Base-by-base conservation (phyloP, 169 alveolate genomes). In the Babesia bovis region DNA sequence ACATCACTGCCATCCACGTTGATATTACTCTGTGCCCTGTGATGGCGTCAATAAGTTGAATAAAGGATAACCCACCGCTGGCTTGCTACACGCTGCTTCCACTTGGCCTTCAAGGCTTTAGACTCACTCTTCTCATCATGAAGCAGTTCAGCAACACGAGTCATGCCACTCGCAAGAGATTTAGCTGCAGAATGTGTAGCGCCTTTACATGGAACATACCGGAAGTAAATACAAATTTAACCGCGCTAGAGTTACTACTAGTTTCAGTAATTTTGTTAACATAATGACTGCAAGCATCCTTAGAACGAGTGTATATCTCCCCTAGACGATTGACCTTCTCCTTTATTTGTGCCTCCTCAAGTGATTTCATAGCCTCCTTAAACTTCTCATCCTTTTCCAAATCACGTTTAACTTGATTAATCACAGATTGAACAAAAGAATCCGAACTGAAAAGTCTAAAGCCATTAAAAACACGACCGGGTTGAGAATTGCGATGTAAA, bases 371-470 rank as follows among this genome's bases (percentile, higher is more conserved):
- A n/a, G 93, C 93, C 68, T 88, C 91, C 70, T 84, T 78, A 61
- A 84, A 77, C 42, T 85, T 83, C 42, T 82, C 83, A 42, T 88
- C 90, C 75, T 84, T 88, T 57, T 82, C 88, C 91, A 88, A 60
- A 78, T 88, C 93, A 67, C 77, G 82, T 56, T 84, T 84, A 19
- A 88, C 93, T 77, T 88, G 93, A 15, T 84, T 85, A 21, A 88
- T 84, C 23, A 88, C 90, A 33, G 87, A 72, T 56, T 84, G 84
- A 85, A 88, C 69, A 53, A 88, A 88, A 41, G 90, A 82, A 7
- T 85, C 87, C 28, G 85, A 88, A 47, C 72, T 40, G 23, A 60
- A 51, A 44, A 26, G 4, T 45, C 73, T 63, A 36, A 47, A 4
- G 15, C 23, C 9, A 13, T 33, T 23, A 10, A n/a, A 47, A 19